Conservation (phyloP, 1,284 basidiomycete genomes). For the Ganoderma resinaceum region DNA sequence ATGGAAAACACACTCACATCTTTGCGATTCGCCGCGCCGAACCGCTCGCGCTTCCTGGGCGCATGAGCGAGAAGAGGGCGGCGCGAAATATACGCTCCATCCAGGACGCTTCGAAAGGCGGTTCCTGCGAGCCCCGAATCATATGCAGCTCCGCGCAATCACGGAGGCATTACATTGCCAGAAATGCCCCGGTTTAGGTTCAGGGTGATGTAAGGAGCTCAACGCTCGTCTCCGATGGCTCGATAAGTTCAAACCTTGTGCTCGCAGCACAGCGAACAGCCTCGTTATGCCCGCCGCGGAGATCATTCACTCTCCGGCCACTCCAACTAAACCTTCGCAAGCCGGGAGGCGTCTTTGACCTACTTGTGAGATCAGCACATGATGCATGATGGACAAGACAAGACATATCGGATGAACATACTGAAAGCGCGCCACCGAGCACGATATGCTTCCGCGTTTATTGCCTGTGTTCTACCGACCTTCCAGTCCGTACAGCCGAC, state of each 20-base stretch:
- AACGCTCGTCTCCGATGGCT: constrained; percentile 20
- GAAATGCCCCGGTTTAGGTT: constrained; percentile 14
- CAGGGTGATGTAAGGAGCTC: constrained; percentile 25
- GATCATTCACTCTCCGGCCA: constrained; percentile 18
- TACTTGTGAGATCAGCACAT: constrained; percentile 19
- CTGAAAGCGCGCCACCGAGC: background rate
- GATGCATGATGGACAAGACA: background rate
- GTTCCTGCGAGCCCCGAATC: constrained; percentile 12
- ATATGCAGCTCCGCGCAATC: constrained; percentile 10
- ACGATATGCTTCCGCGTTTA: constrained; percentile 3
- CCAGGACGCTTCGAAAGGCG: constrained; percentile 12
- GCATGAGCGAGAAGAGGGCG: constrained; percentile 7
- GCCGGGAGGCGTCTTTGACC: background rate
- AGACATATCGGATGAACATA: background rate
- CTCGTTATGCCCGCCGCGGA: constrained; percentile 26
- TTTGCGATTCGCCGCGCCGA: constrained; percentile 3
- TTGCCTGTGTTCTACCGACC: constrained; percentile 18
- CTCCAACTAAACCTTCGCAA: constrained; percentile 4
- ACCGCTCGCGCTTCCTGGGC: constrained; percentile 2
- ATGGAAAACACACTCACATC: constrained; percentile 14
- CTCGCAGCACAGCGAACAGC: constrained; percentile 13
- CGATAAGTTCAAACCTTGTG: constrained; percentile 25
- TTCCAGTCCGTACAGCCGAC: background rate
- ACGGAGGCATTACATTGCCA: constrained; percentile 24
- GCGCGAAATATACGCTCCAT: constrained; percentile 4